Conservation (phyloP, 495 filamentous ascomycete species). For the Tuber brumale region DNA sequence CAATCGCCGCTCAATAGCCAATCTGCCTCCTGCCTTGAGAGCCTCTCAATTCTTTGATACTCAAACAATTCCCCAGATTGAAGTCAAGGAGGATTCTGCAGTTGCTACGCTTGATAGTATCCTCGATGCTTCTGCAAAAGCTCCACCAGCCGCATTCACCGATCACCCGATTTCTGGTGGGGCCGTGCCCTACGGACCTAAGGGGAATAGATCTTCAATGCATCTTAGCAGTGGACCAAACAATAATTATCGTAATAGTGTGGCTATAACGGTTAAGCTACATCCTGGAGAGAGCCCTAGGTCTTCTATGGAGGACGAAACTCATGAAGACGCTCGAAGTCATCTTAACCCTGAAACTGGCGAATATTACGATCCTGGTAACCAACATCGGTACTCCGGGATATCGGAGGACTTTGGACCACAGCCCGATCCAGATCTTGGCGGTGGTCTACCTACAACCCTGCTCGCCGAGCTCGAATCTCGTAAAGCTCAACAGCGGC, state of each 20-base stretch:
- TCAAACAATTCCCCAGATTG: conserved; percentile 18
- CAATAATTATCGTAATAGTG: conserved; percentile 36
- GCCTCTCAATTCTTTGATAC: conserved; percentile 83
- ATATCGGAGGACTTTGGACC: conserved; percentile 26
- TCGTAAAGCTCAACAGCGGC: conserved; percentile 75
- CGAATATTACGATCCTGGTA: conserved; percentile 28
- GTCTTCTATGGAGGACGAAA: conserved; percentile 29
- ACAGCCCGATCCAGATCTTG: conserved; percentile 10
- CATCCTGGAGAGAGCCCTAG: conserved; percentile 40
- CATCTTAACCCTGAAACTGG: conserved; percentile 30
- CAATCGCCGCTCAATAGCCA: conserved; percentile 31
- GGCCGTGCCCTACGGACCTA: conserved; percentile 32
- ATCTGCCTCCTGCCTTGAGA: conserved; percentile 78
- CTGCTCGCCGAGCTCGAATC: conserved; percentile 86
- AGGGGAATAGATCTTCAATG: conserved; percentile 27
- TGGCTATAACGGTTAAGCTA: conserved; percentile 35
- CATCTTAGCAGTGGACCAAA: conserved; percentile 8
- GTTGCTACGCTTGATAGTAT: conserved; percentile 75
- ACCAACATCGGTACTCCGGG: conserved; percentile 16
- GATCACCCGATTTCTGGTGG: conserved; percentile 82
- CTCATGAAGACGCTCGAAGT: conserved; percentile 6
- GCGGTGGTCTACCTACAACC: conserved; percentile 62
- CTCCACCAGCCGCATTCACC: conserved; percentile 90
- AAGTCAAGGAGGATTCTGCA: conserved; percentile 37
- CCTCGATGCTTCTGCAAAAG: conserved; percentile 83